A percentile compares a stretch with the other conserved stretches of the same genome.
These are phyloP conservation scores for Ophiostoma sp. DNA, from an alignment of 2,329 filamentous ascomycete species.

Conservation along the genomic window DNA sequence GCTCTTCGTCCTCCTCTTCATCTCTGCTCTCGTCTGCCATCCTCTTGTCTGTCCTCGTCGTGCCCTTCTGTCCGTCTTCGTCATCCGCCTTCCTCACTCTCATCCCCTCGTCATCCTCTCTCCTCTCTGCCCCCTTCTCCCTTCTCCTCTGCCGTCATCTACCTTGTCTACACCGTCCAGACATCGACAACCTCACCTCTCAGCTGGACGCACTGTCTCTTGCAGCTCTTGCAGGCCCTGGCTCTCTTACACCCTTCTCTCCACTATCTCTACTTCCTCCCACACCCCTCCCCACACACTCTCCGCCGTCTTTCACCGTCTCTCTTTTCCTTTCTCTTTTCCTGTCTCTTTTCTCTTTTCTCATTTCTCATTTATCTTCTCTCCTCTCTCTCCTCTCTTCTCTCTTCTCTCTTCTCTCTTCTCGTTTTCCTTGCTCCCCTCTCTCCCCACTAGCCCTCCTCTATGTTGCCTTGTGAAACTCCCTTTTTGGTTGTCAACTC, in stretches of 20 bases:
- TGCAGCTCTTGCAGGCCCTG: neutral
- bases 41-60: too few relatives aligned
- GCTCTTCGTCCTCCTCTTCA: too few relatives aligned
- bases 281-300: slow-evolving; percentile 11
- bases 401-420: neutral
- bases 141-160: neutral
- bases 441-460: neutral
- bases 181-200: too few relatives aligned
- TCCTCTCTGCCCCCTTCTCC: too few relatives aligned
- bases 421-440: neutral
- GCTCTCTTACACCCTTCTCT: neutral
- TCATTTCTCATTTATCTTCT: too few relatives aligned
- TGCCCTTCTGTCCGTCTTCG: neutral
- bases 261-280: neutral
- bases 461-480: neutral
- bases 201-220: too few relatives aligned
- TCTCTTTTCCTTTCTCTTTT: neutral
- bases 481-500: neutral
- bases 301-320: slow-evolving; percentile 11
- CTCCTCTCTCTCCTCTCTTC: neutral
- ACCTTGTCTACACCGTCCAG: neutral
- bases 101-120: too few relatives aligned
- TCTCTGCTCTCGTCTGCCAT: too few relatives aligned
- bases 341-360: neutral
- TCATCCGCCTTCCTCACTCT: too few relatives aligned